Evolutionary conservation across 371 early-diverging fungal genomes (phyloP).

Genomic region (Choanephora cucurbitarum): DNA sequence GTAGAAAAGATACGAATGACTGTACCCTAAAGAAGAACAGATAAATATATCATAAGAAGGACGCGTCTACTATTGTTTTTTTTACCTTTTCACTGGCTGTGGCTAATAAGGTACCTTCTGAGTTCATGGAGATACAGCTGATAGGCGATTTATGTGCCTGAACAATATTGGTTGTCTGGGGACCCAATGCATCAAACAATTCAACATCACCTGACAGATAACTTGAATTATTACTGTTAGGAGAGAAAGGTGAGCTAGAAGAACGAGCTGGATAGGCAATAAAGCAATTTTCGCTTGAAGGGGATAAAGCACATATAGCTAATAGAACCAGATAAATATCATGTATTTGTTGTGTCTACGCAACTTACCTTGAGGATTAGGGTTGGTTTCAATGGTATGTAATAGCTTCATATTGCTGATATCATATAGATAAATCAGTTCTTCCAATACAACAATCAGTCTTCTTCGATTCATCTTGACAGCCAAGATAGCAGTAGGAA

Average conservation of each 20-base stretch:
- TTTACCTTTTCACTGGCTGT: slow-evolving; percentile 91
- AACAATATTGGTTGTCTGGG: slow-evolving; percentile 87
- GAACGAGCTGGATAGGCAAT: slow-evolving; percentile 87
- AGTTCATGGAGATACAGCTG: slow-evolving; percentile 82
- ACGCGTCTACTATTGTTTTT: slow-evolving; percentile 5
- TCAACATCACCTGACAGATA: slow-evolving; percentile 79
- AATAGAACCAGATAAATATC: not conserved
- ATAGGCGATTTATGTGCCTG: slow-evolving; percentile 94
- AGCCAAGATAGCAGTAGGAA: slow-evolving; percentile 85
- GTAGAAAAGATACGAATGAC: slow-evolving; percentile 94
- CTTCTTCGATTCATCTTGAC: slow-evolving; percentile 94
- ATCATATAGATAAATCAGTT: slow-evolving; percentile 87
- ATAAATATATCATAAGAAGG: too few relatives aligned
- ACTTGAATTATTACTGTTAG: slow-evolving; percentile 23
- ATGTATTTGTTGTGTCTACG: too few relatives aligned
- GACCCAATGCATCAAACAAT: slow-evolving; percentile 85
- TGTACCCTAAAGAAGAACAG: slow-evolving; percentile 42
- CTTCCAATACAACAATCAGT: slow-evolving; percentile 89
- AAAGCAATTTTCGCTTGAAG: slow-evolving; percentile 92
- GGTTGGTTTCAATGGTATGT: slow-evolving; percentile 87
- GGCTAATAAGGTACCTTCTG: slow-evolving; percentile 90
- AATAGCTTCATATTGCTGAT: slow-evolving; percentile 94
- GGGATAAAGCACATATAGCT: slow-evolving; percentile 93
- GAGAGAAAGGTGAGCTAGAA: slow-evolving; percentile 53
- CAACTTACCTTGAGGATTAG: slow-evolving; percentile 87